Conservation (phyloP, 257 asterid genomes). For the Solanum chiquidenum region DNA sequence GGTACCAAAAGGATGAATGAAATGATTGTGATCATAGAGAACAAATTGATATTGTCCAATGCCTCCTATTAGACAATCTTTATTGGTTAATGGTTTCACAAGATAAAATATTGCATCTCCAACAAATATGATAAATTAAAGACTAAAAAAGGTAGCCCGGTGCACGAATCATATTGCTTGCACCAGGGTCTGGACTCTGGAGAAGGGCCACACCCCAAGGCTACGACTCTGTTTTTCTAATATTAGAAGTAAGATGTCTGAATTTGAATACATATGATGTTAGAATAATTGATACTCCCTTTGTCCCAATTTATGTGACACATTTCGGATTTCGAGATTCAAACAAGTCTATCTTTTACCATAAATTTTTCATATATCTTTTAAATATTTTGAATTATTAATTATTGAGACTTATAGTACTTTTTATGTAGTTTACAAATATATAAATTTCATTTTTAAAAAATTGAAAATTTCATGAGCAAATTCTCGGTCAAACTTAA, state of each 20-base stretch:
- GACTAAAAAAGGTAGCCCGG: not conserved
- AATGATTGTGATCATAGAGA: constrained; percentile 60
- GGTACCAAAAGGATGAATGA: constrained; percentile 64
- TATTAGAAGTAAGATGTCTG: not conserved
- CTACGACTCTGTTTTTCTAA: not conserved
- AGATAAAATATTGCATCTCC: not conserved
- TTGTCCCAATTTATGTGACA: no score
- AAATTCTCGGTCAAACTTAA: no score
- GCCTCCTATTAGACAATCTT: constrained; percentile 39
- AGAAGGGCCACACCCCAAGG: not conserved
- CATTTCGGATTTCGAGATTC: no score
- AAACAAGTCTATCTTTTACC: no score
- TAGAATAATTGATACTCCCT: not conserved
- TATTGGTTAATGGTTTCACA: not conserved
- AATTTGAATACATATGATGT: not conserved
- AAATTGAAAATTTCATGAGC: no score
- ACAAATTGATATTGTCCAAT: constrained; percentile 74
- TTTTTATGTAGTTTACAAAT: no score
- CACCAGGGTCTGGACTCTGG: not conserved
- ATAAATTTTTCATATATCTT: no score
- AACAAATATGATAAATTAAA: not conserved
- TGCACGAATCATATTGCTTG: not conserved
- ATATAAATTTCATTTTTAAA: no score
- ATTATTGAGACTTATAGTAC: no score
- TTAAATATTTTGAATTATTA: no score